phyloP scores from a whole-genome alignment of 2,329 filamentous ascomycete species.

The Botrytis fabae region DNA sequence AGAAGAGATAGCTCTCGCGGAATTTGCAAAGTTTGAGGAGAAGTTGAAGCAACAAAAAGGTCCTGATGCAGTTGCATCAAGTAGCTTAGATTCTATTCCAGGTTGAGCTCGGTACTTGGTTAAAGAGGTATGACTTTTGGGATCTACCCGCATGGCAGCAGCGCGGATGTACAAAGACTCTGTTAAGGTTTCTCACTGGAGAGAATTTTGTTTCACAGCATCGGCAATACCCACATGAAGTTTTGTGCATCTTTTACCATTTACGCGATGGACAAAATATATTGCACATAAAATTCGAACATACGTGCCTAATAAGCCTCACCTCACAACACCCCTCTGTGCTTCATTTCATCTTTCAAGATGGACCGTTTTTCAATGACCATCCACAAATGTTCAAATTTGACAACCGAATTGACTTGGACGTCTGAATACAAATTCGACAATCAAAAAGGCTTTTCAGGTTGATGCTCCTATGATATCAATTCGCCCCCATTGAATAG shows the following conservation, averaged over 20 bases:
- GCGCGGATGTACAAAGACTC: conserved; percentile 19
- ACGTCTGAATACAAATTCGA: not conserved
- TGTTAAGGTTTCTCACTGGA: not conserved
- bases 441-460: not conserved
- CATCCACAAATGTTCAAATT: not conserved
- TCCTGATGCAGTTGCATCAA: conserved; percentile 33
- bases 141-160: not conserved
- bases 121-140: conserved; percentile 1
- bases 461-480: not conserved
- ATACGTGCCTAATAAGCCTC: not conserved
- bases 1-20: conserved; percentile 80
- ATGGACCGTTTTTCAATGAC: not conserved
- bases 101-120: conserved; percentile 27
- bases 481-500: not conserved
- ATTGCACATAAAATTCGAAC: not conserved
- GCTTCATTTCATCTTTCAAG: not conserved
- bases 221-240: conserved; percentile 32
- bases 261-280: not conserved
- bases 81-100: conserved; percentile 33
- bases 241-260: conserved; percentile 20
- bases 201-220: conserved; percentile 31
- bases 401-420: not conserved
- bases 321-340: not conserved
- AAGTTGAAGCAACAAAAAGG: conserved; percentile 63
- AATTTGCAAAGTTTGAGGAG: conserved; percentile 95